These are phyloP conservation scores for Tetragonia tetragonoides DNA, from an alignment of 148 eudicot species.

Conservation along the genomic window DNA sequence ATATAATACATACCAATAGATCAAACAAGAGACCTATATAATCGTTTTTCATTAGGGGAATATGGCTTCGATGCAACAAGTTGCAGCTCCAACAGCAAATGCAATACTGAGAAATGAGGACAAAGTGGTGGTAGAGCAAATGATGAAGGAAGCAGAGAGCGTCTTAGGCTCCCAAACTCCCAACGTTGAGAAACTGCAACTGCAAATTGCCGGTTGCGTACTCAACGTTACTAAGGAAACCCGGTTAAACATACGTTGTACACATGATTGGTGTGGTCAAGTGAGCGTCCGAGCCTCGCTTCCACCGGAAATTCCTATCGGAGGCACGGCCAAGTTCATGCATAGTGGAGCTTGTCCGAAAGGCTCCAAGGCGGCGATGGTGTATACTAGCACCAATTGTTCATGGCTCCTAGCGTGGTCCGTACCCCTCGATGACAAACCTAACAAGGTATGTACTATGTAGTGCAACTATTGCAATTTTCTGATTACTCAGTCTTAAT, in stretches of 20 bases:
- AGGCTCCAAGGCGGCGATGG: conserved; percentile 13
- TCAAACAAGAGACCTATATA: too few relatives aligned
- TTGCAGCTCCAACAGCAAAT: not conserved
- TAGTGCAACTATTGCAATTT: too few relatives aligned
- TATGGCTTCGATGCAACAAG: not conserved
- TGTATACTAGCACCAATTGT: conserved; percentile 1
- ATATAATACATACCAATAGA: too few relatives aligned
- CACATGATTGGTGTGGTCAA: conserved; percentile 11
- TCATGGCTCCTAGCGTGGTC: conserved; percentile 14
- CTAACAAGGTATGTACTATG: conserved; percentile 3
- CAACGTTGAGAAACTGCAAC: not conserved
- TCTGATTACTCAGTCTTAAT: too few relatives aligned
- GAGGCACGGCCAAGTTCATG: conserved; percentile 14
- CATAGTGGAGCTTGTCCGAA: conserved; percentile 1
- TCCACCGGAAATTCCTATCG: conserved; percentile 2
- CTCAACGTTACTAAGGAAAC: conserved; percentile 2
- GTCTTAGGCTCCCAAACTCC: not conserved
- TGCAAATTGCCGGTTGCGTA: conserved; percentile 8
- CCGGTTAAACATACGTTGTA: not conserved
- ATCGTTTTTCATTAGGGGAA: not conserved
- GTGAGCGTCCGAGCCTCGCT: not conserved
- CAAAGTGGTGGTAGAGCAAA: conserved; percentile 9
- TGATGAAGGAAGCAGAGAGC: conserved; percentile 16
- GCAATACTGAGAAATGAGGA: conserved; percentile 6
- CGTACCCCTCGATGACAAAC: conserved; percentile 6